Conservation (phyloP, 345 rosid species). For the Conringia planisiliqua region DNA sequence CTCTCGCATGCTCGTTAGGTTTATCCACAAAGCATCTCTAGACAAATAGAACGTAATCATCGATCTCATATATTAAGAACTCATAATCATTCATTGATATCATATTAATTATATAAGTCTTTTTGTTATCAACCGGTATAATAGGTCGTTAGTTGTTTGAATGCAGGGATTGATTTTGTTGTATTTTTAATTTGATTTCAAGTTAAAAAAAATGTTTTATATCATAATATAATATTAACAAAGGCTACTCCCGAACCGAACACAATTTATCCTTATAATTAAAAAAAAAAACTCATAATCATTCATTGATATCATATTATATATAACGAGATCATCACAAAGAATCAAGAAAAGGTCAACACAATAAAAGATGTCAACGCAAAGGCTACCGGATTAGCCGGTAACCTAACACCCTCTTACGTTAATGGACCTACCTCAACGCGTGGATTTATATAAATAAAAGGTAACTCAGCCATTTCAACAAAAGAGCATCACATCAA, state of each 20-base stretch:
- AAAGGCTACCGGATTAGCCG: constrained; percentile 33
- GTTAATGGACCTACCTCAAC: not conserved
- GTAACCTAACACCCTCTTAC: constrained; percentile 21
- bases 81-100: constrained; percentile 7
- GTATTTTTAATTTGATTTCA: no score
- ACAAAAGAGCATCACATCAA: not conserved
- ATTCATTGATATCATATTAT: constrained; percentile 15
- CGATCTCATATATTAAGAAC: not conserved
- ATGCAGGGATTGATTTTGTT: no score
- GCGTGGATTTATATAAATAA: constrained; percentile 18
- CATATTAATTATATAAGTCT: constrained; percentile 18
- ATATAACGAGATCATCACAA: constrained; percentile 5
- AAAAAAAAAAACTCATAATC: no score
- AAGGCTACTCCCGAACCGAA: no score
- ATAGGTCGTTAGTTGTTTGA: no score
- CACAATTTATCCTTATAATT: no score
- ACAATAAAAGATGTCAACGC: constrained; percentile 29
- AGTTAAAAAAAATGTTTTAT: no score
- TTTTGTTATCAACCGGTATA: no score
- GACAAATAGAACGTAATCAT: not conserved
- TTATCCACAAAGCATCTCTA: not conserved
- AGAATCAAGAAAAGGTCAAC: constrained; percentile 20
- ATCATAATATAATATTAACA: no score
- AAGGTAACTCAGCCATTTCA: constrained; percentile 2
- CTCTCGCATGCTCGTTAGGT: constrained; percentile 36